These are phyloP conservation scores for Arctium minus DNA, from an alignment of 129 eudicot genomes.

Conservation along the genomic window DNA sequence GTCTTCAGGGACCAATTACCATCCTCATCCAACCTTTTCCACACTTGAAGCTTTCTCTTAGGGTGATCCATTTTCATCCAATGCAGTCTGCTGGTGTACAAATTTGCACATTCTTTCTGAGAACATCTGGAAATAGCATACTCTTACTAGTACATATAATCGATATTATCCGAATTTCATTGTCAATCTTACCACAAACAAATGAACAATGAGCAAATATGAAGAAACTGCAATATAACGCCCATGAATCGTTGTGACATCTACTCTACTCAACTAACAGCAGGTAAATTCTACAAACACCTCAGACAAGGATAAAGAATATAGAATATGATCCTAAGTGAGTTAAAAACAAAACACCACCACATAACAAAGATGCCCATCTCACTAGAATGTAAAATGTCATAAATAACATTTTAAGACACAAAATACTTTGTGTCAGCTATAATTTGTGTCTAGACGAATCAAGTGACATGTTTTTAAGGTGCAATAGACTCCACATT, in stretches of 20 bases:
- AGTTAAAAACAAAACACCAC: neutral
- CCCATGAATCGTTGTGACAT: neutral
- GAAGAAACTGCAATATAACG: neutral
- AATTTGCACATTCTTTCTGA: neutral
- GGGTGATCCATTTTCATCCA: neutral
- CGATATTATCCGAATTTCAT: neutral
- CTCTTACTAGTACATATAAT: neutral
- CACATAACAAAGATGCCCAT: slow-evolving; percentile 19
- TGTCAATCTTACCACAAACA: neutral
- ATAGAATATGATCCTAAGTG: slow-evolving; percentile 16
- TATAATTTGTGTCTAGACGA: neutral
- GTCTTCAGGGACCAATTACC: too few relatives aligned
- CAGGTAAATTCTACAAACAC: neutral
- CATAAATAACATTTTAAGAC: neutral
- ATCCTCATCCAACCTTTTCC: too few relatives aligned
- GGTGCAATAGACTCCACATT: neutral
- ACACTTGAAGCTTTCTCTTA: neutral
- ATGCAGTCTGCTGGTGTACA: neutral
- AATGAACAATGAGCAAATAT: neutral
- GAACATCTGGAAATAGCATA: neutral
- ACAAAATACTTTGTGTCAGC: neutral
- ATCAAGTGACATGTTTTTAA: neutral
- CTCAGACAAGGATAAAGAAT: neutral
- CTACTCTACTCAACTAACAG: neutral
- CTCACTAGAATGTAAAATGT: neutral